Evolutionary conservation across 1,284 basidiomycete genomes (phyloP), one percentile per base, ranked within the genome.

Genomic region (Cutaneotrichosporon arboriforme): DNA sequence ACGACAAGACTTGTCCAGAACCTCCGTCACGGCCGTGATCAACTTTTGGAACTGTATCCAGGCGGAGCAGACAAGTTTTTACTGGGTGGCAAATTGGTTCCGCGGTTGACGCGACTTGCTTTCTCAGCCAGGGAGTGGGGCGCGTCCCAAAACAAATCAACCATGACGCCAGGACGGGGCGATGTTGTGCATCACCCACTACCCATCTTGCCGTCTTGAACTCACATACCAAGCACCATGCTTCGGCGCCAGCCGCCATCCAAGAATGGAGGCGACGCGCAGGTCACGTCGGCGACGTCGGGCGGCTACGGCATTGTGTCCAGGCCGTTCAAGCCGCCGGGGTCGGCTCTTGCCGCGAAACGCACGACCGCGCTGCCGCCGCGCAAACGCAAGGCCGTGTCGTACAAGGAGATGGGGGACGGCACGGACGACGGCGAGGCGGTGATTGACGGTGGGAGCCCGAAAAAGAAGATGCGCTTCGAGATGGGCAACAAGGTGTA

Each of bases 301-400:
- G 71, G 63, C 15, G 74, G 74, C 8, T 76, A 68, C 57, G 73
- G 71, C 17, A 57, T 73, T 46, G 54, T 69, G 14, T 52, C 58
- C 74, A 86, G 85, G 63, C 88, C 86, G 0, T 91, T 90, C 79
- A 89, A 88, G 66, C 77, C 84, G 3, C 89, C 88, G 3, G 80
- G 84, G 2, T 8, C 38, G 9, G 69, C 78, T 39, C 68, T 69
- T 50, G 20, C 64, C 76, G 14, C 64, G 76, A 54, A 51, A 33
- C 70, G 66, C 33, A 62, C 69, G n/a, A 79, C 82, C 37, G 81
- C 82, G 40, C 77, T 78, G 8, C 85, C 86, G 0, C 78, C 81
- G 54, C 81, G 89, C 23, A 92, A 91, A 69, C 83, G 88, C 49
- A 90, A 88, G 66, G 83, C 85, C 15, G 83, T 89, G 17, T 88